Evolutionary conservation across 495 filamentous ascomycete species (phyloP).

Genomic region (Penicillium antarcticum): DNA sequence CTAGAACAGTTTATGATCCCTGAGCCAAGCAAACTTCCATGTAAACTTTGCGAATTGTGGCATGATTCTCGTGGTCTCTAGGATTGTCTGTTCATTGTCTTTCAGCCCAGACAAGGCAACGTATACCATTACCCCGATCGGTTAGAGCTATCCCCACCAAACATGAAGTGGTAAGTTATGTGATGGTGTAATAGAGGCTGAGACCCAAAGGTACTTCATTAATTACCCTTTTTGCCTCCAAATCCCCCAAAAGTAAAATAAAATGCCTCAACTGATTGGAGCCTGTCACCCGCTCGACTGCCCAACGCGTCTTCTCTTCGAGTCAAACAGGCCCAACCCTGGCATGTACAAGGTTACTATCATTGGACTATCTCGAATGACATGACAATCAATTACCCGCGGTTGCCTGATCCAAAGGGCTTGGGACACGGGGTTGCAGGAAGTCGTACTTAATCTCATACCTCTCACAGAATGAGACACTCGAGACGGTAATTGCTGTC

Average conservation of each 20-base stretch:
- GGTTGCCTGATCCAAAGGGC: conserved; percentile 9
- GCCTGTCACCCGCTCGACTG: conserved; percentile 8
- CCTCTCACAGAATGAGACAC: conserved; percentile 1
- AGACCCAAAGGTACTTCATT: neutral
- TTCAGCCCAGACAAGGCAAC: neutral
- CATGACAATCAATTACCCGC: neutral
- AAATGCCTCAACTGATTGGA: conserved; percentile 1
- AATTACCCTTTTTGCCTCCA: neutral
- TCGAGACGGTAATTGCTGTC: conserved; percentile 11
- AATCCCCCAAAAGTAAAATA: neutral
- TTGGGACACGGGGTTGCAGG: no score
- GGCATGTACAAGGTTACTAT: conserved; percentile 4
- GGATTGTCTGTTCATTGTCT: neutral
- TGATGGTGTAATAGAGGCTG: conserved; percentile 9
- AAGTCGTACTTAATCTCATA: neutral
- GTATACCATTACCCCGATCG: no score
- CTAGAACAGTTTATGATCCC: neutral
- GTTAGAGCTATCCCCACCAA: no score
- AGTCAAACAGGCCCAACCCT: conserved; percentile 7
- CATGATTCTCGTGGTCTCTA: neutral
- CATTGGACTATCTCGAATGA: conserved; percentile 4
- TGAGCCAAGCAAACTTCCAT: neutral
- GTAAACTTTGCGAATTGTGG: neutral
- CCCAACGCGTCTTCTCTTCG: conserved; percentile 12
- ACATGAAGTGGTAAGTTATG: neutral